These are phyloP conservation scores for Dalbergia cultrata DNA, from an alignment of 306 rosid species.

Conservation along the genomic window DNA sequence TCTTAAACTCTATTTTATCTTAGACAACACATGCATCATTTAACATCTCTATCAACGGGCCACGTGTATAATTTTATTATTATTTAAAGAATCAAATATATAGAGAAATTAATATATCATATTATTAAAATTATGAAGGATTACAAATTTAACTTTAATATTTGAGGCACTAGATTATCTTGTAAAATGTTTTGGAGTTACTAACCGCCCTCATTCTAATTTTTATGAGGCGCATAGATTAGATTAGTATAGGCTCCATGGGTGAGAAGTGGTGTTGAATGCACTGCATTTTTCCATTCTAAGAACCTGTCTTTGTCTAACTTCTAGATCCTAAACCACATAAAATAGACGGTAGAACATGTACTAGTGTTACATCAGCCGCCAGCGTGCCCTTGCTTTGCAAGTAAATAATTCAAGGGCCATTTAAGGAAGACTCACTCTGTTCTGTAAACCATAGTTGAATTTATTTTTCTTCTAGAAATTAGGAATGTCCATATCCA, in stretches of 20 bases:
- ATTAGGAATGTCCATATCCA: neutral
- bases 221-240: neutral
- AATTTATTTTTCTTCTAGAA: slow-evolving; percentile 43
- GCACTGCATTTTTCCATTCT: slow-evolving; percentile 41
- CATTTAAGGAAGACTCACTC: neutral
- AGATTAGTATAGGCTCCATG: neutral
- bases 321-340: slow-evolving; percentile 28
- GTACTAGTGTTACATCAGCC: slow-evolving; percentile 49
- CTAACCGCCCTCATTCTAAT: no score
- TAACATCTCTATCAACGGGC: no score
- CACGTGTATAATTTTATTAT: no score
- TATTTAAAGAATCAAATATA: no score
- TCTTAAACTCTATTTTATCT: no score
- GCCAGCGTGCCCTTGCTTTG: slow-evolving; percentile 41
- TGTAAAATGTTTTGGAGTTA: no score
- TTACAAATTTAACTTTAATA: no score
- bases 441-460: slow-evolving; percentile 6
- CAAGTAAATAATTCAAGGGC: slow-evolving; percentile 8
- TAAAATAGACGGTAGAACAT: slow-evolving; percentile 8
- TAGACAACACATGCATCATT: no score
- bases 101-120: no score
- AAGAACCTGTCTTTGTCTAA: slow-evolving; percentile 45
- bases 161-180: no score
- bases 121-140: no score
- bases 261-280: slow-evolving; percentile 32